Conservation (phyloP, 129 eudicot species). For the Logfia minima region DNA sequence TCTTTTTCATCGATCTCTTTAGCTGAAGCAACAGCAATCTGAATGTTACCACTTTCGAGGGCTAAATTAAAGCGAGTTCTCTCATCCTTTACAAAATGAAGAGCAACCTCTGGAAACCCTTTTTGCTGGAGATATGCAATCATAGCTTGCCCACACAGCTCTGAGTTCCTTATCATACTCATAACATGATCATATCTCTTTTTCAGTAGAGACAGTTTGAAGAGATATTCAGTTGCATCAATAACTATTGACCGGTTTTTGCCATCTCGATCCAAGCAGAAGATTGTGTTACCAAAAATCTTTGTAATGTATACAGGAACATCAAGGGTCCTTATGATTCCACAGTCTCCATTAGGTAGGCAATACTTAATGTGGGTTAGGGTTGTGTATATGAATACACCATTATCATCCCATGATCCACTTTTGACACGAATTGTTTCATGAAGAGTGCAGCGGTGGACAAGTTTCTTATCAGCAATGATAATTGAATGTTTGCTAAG, state of each 20-base stretch:
- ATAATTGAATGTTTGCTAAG: slow-evolving; percentile 60
- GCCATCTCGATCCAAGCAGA: slow-evolving; percentile 70
- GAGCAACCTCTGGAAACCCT: slow-evolving; percentile 69
- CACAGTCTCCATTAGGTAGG: slow-evolving; percentile 63
- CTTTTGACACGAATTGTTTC: slow-evolving; percentile 75
- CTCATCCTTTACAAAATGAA: slow-evolving; percentile 67
- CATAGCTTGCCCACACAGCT: slow-evolving; percentile 72
- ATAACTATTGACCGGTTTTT: slow-evolving; percentile 55
- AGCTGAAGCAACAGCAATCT: slow-evolving; percentile 63
- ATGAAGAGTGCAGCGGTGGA: slow-evolving; percentile 64
- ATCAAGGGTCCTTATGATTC: slow-evolving; percentile 62
- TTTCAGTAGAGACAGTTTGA: slow-evolving; percentile 48
- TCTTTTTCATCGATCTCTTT: slow-evolving; percentile 67
- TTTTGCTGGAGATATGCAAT: slow-evolving; percentile 70
- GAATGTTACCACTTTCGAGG: slow-evolving; percentile 64
- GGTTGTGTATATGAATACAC: slow-evolving; percentile 63
- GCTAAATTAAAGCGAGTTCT: slow-evolving; percentile 59
- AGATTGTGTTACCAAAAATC: slow-evolving; percentile 52
- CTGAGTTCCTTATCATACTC: slow-evolving; percentile 65
- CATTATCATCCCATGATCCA: slow-evolving; percentile 73
- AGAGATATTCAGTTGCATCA: slow-evolving; percentile 60
- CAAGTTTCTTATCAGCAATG: slow-evolving; percentile 57
- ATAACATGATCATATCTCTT: slow-evolving; percentile 67
- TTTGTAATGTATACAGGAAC: slow-evolving; percentile 59
- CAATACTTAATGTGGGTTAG: slow-evolving; percentile 64